These are phyloP conservation scores for Aspergillus japonicus DNA, from an alignment of 2,329 filamentous ascomycete species.

Conservation along the genomic window DNA sequence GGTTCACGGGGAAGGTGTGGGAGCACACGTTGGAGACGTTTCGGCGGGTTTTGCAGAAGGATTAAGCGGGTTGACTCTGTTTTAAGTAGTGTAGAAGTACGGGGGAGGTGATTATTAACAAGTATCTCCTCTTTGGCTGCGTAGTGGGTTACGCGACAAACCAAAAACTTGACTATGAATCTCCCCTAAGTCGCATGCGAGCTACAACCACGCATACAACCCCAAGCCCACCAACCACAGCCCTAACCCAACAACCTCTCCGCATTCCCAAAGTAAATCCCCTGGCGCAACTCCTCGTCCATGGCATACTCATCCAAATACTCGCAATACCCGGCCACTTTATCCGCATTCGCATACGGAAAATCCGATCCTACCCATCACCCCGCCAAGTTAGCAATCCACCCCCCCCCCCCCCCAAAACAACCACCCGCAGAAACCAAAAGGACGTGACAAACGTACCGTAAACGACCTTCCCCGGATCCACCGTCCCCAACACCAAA, in stretches of 20 bases:
- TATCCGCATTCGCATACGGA: conserved; percentile 1
- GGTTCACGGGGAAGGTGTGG: conserved; percentile 31
- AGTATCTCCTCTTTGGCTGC: background rate
- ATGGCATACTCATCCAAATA: background rate
- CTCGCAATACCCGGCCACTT: conserved; percentile 5
- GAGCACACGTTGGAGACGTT: conserved; percentile 31
- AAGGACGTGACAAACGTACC: background rate
- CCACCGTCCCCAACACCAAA: conserved; percentile 3
- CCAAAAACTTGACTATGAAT: too few species aligned
- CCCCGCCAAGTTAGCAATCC: background rate
- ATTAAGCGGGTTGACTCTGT: background rate
- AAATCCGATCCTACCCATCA: background rate
- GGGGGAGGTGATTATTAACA: background rate
- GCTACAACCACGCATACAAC: too few species aligned
- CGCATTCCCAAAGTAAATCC: conserved; percentile 3
- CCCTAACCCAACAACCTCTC: background rate
- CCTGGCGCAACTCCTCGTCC: background rate
- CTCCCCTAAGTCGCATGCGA: too few species aligned
- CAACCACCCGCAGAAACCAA: too few species aligned
- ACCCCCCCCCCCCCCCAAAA: too few species aligned
- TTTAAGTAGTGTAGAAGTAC: background rate
- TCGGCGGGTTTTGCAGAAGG: conserved; percentile 12
- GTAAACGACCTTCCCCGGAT: conserved; percentile 1
- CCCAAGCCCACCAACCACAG: too few species aligned
- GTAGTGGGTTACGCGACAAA: too few species aligned